These are phyloP conservation scores for Trichosanthes cucumerina DNA, from an alignment of 306 rosid genomes.

Conservation along the genomic window DNA sequence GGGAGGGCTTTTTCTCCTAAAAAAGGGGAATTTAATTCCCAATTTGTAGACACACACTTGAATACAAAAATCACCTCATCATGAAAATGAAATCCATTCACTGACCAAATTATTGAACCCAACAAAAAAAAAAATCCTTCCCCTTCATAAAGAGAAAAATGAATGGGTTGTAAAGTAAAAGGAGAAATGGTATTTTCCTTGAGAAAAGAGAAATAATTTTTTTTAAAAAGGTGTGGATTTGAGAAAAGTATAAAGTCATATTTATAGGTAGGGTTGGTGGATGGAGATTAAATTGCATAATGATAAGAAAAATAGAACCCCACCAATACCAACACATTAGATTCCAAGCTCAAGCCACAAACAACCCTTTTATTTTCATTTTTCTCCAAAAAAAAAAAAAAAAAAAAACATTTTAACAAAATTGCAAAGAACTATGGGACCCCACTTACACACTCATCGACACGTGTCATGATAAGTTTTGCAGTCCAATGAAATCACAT, in stretches of 20 bases:
- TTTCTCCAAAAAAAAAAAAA: no score
- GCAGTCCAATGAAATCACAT: not conserved
- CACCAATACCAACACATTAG: not conserved
- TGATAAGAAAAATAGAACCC: constrained; percentile 6
- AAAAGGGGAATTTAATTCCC: not conserved
- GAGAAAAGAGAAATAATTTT: not conserved
- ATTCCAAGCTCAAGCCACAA: not conserved
- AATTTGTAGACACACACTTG: not conserved
- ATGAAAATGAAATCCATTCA: not conserved
- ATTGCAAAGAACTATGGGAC: not conserved
- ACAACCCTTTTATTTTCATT: not conserved
- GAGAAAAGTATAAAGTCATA: not conserved
- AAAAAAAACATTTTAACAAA: no score
- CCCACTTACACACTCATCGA: not conserved
- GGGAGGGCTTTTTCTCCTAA: not conserved
- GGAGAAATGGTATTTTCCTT: not conserved
- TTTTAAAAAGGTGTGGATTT: not conserved
- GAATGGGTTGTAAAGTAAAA: constrained; percentile 3
- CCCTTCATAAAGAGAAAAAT: not conserved
- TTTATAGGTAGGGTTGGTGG: not conserved
- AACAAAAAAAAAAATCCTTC: not conserved
- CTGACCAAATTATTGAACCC: not conserved
- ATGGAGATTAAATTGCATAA: constrained; percentile 4
- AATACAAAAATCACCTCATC: not conserved
- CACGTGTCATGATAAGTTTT: not conserved